Percentiles rank a stretch among this genome's conserved stretches.
These are phyloP conservation scores for Cairneyella variabilis DNA, from an alignment of 495 filamentous ascomycete genomes.

Conservation along the genomic window DNA sequence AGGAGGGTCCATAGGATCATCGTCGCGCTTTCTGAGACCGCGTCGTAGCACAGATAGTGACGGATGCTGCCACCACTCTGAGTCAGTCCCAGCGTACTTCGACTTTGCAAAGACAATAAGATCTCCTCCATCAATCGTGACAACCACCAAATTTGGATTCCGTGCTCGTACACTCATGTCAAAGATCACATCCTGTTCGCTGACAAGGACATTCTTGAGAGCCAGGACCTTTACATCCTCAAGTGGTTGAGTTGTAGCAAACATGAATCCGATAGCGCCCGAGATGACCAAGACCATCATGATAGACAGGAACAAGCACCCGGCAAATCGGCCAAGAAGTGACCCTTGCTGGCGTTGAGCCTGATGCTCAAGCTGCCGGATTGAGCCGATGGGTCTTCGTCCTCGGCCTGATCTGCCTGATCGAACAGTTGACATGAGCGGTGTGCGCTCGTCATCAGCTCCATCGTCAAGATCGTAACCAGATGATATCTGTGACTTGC, in stretches of 20 bases:
- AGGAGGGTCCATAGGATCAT: slow-evolving; percentile 67
- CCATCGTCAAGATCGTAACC: slow-evolving; percentile 52
- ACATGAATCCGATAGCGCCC: slow-evolving; percentile 79
- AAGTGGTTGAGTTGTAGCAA: slow-evolving; percentile 86
- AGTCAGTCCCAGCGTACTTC: slow-evolving; percentile 72
- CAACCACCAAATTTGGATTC: slow-evolving; percentile 87
- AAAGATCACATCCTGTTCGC: slow-evolving; percentile 92
- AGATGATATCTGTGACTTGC: slow-evolving; percentile 40
- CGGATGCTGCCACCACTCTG: slow-evolving; percentile 66
- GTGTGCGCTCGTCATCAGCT: slow-evolving; percentile 88
- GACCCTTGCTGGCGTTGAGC: slow-evolving; percentile 58
- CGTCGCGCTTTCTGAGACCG: slow-evolving; percentile 45
- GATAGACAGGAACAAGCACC: slow-evolving; percentile 70
- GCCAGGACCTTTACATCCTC: slow-evolving; percentile 68
- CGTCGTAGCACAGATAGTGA: not conserved
- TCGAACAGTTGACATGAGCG: slow-evolving; percentile 58
- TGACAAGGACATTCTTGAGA: slow-evolving; percentile 86
- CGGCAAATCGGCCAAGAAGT: slow-evolving; percentile 68
- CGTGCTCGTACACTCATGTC: slow-evolving; percentile 83
- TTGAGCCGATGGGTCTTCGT: slow-evolving; percentile 48
- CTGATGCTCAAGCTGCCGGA: slow-evolving; percentile 74
- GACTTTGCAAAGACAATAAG: slow-evolving; percentile 93
- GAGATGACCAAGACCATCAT: slow-evolving; percentile 74
- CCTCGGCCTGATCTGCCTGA: slow-evolving; percentile 57
- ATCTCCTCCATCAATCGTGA: slow-evolving; percentile 79